These are phyloP conservation scores for Aspergillus alliaceus DNA, from an alignment of 2,329 filamentous ascomycete species.

Conservation along the genomic window DNA sequence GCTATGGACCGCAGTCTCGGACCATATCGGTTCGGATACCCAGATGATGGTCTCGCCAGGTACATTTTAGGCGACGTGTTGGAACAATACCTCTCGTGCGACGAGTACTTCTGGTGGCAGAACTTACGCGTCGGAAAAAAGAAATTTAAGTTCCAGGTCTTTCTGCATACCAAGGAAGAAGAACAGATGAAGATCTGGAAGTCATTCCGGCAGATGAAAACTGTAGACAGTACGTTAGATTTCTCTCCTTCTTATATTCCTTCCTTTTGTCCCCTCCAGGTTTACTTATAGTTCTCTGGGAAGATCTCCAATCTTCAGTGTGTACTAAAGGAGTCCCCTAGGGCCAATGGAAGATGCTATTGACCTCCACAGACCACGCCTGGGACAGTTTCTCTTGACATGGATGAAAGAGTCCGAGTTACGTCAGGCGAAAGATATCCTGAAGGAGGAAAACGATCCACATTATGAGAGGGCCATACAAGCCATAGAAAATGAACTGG, in stretches of 20 bases:
- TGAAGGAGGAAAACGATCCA: background rate
- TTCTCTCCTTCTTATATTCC: background rate
- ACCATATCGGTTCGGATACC: constrained; percentile 3
- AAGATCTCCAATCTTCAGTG: background rate
- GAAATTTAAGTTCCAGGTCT: background rate
- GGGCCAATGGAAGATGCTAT: background rate
- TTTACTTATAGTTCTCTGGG: background rate
- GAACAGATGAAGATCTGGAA: constrained; percentile 6
- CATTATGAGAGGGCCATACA: background rate
- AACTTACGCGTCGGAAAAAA: constrained; percentile 1
- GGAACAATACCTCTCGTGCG: constrained; percentile 2
- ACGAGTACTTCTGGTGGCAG: constrained; percentile 6
- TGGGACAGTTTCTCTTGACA: constrained; percentile 3
- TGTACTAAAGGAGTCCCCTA: background rate
- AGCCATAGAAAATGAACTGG: background rate
- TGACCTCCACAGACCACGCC: background rate
- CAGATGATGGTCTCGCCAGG: constrained; percentile 4
- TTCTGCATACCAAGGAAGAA: background rate
- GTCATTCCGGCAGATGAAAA: background rate
- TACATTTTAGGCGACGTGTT: background rate
- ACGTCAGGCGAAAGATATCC: constrained; percentile 1
- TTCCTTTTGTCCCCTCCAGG: background rate
- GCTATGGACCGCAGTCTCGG: constrained; percentile 1
- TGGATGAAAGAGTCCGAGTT: constrained; percentile 2
- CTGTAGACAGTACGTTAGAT: background rate